Evolutionary conservation across 371 early-diverging fungal genomes (phyloP).

Genomic region (Circinella umbellata): DNA sequence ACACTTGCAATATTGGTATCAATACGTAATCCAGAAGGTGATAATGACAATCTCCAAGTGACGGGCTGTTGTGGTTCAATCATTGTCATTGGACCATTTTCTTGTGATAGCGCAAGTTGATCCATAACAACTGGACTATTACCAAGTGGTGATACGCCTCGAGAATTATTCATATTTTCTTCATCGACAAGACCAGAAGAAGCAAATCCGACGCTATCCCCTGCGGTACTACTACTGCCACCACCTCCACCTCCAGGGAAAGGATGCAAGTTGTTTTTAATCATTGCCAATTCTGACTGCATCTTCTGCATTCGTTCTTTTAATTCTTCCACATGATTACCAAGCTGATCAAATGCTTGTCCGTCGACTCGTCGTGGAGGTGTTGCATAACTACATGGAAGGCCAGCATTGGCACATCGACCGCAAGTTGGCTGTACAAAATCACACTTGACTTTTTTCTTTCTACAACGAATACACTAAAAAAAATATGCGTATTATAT

Average conservation of each 20-base stretch:
- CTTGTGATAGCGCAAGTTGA: constrained; percentile 8
- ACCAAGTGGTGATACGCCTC: constrained; percentile 16
- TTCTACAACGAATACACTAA: constrained; percentile 64
- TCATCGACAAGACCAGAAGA: constrained; percentile 15
- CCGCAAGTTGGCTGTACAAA: constrained; percentile 68
- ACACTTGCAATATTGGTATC: constrained; percentile 60
- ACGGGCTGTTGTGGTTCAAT: constrained; percentile 36
- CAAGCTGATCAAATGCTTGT: constrained; percentile 60
- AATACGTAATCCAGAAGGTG: constrained; percentile 54
- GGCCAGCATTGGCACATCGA: constrained; percentile 59
- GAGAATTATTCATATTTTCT: constrained; percentile 13
- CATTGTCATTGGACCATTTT: constrained; percentile 3
- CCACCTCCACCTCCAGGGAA: constrained; percentile 30
- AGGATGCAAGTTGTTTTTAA: constrained; percentile 51
- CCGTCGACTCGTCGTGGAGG: constrained; percentile 62
- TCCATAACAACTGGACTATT: constrained; percentile 12
- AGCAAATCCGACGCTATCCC: constrained; percentile 8
- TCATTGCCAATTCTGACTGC: constrained; percentile 55
- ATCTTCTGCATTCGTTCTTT: constrained; percentile 56
- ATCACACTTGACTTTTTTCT: constrained; percentile 71
- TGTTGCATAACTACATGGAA: constrained; percentile 59
- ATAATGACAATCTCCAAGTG: constrained; percentile 52
- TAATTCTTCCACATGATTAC: constrained; percentile 55
- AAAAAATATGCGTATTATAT: not conserved
- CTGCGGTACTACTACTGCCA: constrained; percentile 14